These are phyloP conservation scores for Ophiostoma ips DNA, from an alignment of 2,329 filamentous ascomycete species.

Conservation along the genomic window DNA sequence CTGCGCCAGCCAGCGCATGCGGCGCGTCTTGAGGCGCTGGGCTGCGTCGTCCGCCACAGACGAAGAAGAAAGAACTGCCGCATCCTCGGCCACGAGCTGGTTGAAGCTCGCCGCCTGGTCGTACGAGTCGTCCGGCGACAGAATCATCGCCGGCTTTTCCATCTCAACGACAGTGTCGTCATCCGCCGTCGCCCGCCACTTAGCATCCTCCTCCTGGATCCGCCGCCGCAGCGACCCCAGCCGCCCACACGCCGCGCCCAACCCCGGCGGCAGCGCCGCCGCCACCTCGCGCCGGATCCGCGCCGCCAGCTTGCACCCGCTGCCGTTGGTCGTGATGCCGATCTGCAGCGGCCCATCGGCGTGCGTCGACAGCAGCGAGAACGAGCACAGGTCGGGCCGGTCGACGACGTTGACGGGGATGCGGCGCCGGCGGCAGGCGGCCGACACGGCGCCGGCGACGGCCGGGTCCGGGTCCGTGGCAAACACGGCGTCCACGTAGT, in stretches of 20 bases:
- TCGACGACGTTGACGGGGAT: conserved; percentile 93
- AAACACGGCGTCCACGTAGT: conserved; percentile 83
- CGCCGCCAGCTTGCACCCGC: conserved; percentile 85
- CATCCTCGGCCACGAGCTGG: conserved; percentile 42
- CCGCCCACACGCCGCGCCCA: conserved; percentile 64
- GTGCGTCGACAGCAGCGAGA: conserved; percentile 79
- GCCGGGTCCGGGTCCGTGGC: conserved; percentile 39
- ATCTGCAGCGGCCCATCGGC: conserved; percentile 85
- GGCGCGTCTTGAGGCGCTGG: conserved; percentile 49
- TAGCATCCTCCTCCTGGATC: conserved; percentile 37
- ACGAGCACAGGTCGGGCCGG: conserved; percentile 72
- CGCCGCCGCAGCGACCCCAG: conserved; percentile 59
- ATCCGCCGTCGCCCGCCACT: background rate
- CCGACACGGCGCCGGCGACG: conserved; percentile 39
- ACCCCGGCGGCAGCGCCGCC: conserved; percentile 56
- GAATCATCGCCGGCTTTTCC: conserved; percentile 18
- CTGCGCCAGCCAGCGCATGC: conserved; percentile 87
- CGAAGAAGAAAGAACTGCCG: conserved; percentile 18
- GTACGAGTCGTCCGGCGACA: conserved; percentile 36
- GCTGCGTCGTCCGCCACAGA: conserved; percentile 46
- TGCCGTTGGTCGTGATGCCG: conserved; percentile 88
- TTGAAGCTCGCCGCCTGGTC: conserved; percentile 80
- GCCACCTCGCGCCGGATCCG: conserved; percentile 81
- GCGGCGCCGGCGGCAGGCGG: conserved; percentile 60
- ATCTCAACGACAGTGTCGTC: conserved; percentile 1